Evolutionary conservation across 495 filamentous ascomycete species (phyloP).

Genomic region (Amorphotheca resinae): DNA sequence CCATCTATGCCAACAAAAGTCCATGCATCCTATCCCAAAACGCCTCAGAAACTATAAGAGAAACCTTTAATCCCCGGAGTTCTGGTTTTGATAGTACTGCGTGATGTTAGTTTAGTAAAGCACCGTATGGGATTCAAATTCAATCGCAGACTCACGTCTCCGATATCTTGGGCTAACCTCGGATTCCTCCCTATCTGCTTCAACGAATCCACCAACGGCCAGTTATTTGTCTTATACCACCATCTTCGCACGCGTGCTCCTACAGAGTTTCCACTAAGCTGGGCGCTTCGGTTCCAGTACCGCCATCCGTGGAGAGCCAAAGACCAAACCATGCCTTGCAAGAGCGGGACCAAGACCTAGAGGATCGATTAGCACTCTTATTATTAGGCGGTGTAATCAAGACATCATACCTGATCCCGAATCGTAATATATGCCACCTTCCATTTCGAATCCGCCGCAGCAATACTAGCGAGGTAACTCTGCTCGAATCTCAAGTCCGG

Average conservation of each 20-base stretch:
- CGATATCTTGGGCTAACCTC: constrained; percentile 13
- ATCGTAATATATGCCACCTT: constrained; percentile 72
- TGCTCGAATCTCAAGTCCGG: constrained; percentile 95
- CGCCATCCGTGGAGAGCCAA: constrained; percentile 71
- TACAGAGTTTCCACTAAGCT: constrained; percentile 53
- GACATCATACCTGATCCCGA: constrained; percentile 63
- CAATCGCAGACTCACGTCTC: constrained; percentile 21
- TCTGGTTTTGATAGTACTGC: constrained; percentile 20
- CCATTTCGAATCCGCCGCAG: constrained; percentile 61
- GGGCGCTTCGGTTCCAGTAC: constrained; percentile 63
- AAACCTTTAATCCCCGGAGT: constrained; percentile 8
- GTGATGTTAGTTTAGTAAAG: constrained; percentile 14
- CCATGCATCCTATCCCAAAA: background rate
- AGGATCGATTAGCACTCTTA: background rate
- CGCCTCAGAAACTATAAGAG: background rate
- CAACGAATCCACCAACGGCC: constrained; percentile 40
- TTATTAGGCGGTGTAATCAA: background rate
- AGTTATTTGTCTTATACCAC: constrained; percentile 90
- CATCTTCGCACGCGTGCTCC: constrained; percentile 65
- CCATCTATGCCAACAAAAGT: background rate
- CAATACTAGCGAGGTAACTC: constrained; percentile 82
- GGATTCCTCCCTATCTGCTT: constrained; percentile 6
- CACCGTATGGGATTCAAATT: constrained; percentile 2
- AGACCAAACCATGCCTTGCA: constrained; percentile 75
- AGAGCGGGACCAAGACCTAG: constrained; percentile 68